A percentile compares a stretch with the other conserved stretches of the same genome.
Evolutionary conservation across 1,284 basidiomycete species (phyloP).

Genomic region (Papiliotrema laurentii): DNA sequence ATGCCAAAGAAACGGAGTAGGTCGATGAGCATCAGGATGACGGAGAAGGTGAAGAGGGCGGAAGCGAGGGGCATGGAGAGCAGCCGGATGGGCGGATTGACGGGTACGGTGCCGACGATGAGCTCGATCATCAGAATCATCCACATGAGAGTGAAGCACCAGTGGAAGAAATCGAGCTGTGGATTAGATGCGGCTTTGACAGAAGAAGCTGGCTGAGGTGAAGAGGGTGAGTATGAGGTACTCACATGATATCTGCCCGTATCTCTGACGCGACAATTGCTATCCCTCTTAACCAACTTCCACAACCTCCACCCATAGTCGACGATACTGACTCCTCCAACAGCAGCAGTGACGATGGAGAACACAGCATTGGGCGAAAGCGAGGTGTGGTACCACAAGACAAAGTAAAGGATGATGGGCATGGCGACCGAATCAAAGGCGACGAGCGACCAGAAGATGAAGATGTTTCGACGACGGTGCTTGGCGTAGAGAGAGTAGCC

Average conservation of each 20-base stretch:
- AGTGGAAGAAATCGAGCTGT: conserved; percentile 8
- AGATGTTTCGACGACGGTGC: conserved; percentile 1
- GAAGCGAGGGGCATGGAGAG: conserved; percentile 6
- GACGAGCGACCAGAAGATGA: conserved; percentile 7
- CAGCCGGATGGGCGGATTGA: conserved; percentile 5
- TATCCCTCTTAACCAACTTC: conserved; percentile 2
- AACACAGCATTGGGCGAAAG: conserved; percentile 5
- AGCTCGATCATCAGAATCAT: conserved; percentile 6
- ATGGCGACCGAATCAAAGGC: conserved; percentile 6
- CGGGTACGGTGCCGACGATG: conserved; percentile 3
- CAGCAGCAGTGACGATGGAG: conserved; percentile 3
- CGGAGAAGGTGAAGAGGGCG: not conserved
- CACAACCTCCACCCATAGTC: conserved; percentile 6
- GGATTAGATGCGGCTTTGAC: not conserved
- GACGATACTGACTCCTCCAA: conserved; percentile 5
- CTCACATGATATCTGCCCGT: conserved; percentile 2
- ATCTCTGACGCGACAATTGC: conserved; percentile 2
- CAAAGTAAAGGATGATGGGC: conserved; percentile 8
- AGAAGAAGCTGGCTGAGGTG: too few species aligned
- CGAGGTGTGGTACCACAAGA: conserved; percentile 1
- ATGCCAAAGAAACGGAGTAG: not conserved
- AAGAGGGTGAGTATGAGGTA: not conserved
- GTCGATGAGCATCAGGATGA: conserved; percentile 3
- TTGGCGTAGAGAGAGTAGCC: conserved; percentile 1
- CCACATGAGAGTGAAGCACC: conserved; percentile 8